A percentile compares a stretch with the other conserved stretches of the same genome.
Evolutionary conservation across 805 yeast genomes (phyloP).

Genomic region (Cyberlindnera subsufficiens): DNA sequence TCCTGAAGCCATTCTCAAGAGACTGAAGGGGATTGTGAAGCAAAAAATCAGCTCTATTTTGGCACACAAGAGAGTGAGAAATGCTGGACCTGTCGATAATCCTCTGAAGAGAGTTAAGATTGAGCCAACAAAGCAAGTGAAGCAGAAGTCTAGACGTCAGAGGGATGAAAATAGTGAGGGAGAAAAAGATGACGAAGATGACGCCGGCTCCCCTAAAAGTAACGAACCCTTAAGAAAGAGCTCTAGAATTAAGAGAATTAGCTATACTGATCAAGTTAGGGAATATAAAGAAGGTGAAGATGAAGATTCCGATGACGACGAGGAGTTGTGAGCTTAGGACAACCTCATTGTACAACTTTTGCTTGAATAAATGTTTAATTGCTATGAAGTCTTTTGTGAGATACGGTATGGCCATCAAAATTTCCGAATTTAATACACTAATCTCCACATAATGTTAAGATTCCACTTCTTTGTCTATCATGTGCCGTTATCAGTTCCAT

Average conservation of each 20-base stretch:
- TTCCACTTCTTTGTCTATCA: no score
- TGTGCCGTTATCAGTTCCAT: no score
- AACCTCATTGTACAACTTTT: no score
- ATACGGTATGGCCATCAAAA: no score
- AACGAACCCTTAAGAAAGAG: slow-evolving; percentile 37
- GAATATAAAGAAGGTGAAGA: slow-evolving; percentile 15
- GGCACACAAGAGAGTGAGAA: slow-evolving; percentile 12
- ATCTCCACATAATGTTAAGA: no score
- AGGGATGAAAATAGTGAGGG: slow-evolving; percentile 19
- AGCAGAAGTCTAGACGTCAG: slow-evolving; percentile 11
- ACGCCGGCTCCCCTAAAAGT: not conserved
- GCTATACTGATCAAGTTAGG: slow-evolving; percentile 26
- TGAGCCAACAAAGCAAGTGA: slow-evolving; percentile 4
- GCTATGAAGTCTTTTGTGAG: no score
- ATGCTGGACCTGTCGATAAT: slow-evolving; percentile 1
- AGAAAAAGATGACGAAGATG: slow-evolving; percentile 12
- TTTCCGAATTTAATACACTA: no score
- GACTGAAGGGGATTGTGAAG: slow-evolving; percentile 28
- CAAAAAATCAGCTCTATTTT: slow-evolving; percentile 27
- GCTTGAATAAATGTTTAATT: no score
- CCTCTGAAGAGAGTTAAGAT: slow-evolving; percentile 17
- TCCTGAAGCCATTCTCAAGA: slow-evolving; percentile 38
- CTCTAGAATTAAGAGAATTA: slow-evolving; percentile 29
- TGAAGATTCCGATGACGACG: slow-evolving; percentile 12
- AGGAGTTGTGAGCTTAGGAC: not conserved